Evolutionary conservation across 2,329 filamentous ascomycete species (phyloP).

Genomic region (Alternaria sp.): DNA sequence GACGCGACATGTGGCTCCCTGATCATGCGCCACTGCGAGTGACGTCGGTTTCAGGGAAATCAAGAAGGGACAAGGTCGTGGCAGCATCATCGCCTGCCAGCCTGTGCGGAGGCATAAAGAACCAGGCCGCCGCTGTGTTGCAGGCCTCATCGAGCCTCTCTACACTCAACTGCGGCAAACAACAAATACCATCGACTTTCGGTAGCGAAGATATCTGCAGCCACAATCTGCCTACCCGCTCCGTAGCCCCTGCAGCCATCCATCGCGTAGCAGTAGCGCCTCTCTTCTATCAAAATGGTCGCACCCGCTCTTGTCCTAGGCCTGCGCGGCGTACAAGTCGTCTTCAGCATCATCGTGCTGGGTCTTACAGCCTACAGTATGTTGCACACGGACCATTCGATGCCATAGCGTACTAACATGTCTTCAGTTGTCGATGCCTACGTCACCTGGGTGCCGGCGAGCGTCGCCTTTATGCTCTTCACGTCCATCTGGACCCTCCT

Average conservation of each 20-base stretch:
- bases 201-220: constrained; percentile 1
- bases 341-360: constrained; percentile 78
- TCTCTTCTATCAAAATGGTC: constrained; percentile 22
- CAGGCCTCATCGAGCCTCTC: neutral
- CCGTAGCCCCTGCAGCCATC: constrained; percentile 1
- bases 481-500: constrained; percentile 75
- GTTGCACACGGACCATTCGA: constrained; percentile 31
- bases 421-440: constrained; percentile 56
- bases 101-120: constrained; percentile 19
- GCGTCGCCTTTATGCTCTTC: constrained; percentile 82
- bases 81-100: constrained; percentile 27
- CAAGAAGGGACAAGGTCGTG: constrained; percentile 14
- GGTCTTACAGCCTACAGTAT: constrained; percentile 77
- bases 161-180: neutral
- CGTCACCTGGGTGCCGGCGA: constrained; percentile 59
- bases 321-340: constrained; percentile 69
- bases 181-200: neutral
- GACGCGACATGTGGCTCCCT: neutral
- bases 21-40: constrained; percentile 25
- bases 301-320: constrained; percentile 59
- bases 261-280: constrained; percentile 1
- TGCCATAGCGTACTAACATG: constrained; percentile 3
- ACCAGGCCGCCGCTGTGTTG: constrained; percentile 14
- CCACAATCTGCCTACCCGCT: constrained; percentile 5
- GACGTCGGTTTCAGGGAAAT: constrained; percentile 13